phyloP scores from a whole-genome alignment of 2,329 filamentous ascomycete genomes.

The Davidsoniella virescens region DNA sequence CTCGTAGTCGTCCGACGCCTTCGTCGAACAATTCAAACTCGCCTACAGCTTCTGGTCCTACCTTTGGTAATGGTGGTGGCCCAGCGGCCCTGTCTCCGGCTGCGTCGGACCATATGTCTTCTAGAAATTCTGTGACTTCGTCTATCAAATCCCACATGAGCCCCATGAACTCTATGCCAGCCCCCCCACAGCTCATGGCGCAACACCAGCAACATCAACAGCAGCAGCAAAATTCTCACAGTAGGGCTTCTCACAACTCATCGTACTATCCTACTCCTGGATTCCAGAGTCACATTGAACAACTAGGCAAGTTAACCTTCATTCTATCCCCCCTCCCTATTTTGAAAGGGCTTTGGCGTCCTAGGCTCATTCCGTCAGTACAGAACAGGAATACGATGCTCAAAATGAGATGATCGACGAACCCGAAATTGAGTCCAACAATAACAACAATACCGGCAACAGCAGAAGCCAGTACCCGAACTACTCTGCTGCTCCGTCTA shows the following conservation, averaged over 20 bases:
- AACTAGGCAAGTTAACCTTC: constrained; percentile 68
- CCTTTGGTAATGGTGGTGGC: constrained; percentile 20
- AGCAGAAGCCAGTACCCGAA: constrained; percentile 50
- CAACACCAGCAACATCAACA: constrained; percentile 2
- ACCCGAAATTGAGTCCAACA: constrained; percentile 40
- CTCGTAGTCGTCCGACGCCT: constrained; percentile 66
- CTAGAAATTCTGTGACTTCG: constrained; percentile 12
- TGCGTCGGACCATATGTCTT: constrained; percentile 26
- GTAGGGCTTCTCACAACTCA: constrained; percentile 18
- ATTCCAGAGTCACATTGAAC: constrained; percentile 88
- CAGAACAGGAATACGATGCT: constrained; percentile 95
- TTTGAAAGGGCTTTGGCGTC: constrained; percentile 44
- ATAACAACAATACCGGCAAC: constrained; percentile 28
- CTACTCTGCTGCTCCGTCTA: constrained; percentile 13
- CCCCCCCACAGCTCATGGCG: constrained; percentile 7
- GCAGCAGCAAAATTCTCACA: constrained; percentile 10
- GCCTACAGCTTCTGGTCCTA: constrained; percentile 32
- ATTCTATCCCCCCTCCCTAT: constrained; percentile 34
- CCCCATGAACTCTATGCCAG: constrained; percentile 17
- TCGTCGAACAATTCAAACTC: constrained; percentile 52
- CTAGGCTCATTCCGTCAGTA: constrained; percentile 50
- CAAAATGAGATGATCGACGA: constrained; percentile 82
- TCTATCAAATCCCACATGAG: constrained; percentile 26
- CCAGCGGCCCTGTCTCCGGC: constrained; percentile 28
- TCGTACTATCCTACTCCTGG: constrained; percentile 63